Base-by-base conservation (phyloP, 148 eudicot genomes). In the Vaccinium corymbosum region DNA sequence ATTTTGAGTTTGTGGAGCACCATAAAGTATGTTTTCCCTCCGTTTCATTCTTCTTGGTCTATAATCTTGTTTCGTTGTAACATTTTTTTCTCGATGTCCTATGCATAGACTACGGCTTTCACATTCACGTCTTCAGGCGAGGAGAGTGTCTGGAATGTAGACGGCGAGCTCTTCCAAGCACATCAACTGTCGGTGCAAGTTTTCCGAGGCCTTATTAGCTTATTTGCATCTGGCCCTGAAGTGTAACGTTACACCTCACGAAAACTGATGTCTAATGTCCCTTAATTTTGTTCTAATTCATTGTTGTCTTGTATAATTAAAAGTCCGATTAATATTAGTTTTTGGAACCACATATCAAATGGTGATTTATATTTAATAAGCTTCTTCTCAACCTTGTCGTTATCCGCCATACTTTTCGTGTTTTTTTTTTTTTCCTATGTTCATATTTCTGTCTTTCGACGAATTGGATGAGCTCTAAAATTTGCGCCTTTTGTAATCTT, bases 181-280 rank as follows among this genome's bases (percentile, higher is more conserved):
- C 96, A 97, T 80, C 89, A 95, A 87, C 90, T 97, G 62, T 97
- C 99, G 3, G 99, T 93, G 51, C 99, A 95, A 92, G 99, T 97
- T 57, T 91, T 94, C 25, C 94, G 98, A 14, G 98, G 99, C 76
- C 96, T 97, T 48, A 77, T 97, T 83, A 92, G 91, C 90, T 92
- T 97, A 89, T 97, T 97, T 83, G 99, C 98, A 38, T 59, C 94
- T 42, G 99, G 99, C 73, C 98, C 98, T 74, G 92, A 92, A 86
- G 94, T 86, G 59, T 95, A 88, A 82, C 42, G 3, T 10, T n/a
- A 27, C 56, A 4, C 19, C 7, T 61, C 73, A 27, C 8, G 17
- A 15, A 32, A 51, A 42, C 57, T 38, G 48, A 7, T n/a, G 25
- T 74, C 52, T 10, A 38, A 19, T 6, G 38, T 48, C 49, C 72